Evolutionary conservation across 192 early-diverging fungal genomes (phyloP), one percentile per base, ranked within the genome.

Genomic region (Podochytrium sp.): DNA sequence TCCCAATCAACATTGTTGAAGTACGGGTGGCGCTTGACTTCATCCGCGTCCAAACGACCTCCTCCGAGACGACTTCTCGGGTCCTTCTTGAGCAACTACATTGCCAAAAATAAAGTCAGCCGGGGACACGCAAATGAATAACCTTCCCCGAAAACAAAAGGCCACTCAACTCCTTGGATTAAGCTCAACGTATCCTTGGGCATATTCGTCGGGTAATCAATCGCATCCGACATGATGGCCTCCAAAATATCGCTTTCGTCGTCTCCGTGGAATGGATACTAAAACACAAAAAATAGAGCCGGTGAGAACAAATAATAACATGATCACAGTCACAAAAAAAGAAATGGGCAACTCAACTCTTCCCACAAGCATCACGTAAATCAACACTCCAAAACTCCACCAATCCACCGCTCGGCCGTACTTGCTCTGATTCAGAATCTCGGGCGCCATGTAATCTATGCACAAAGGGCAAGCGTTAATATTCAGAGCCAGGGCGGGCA

Each of bases 391-490:
- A 41, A 94, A 97, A 10, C 93, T 93, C 97, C 97, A 99, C 97
- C 97, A 99, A 80, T 99, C 97, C 2, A 98, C 96, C 1, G 96
- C 95, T 27, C 92, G 88, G 29, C 93, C 94, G 78, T 99, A 99
- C 57, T 90, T 90, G 76, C 93, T 91, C 38, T 74, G 43, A 70
- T 92, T 84, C 41, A 99, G 84, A 57, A 99, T 95, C 78, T 99
- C 97, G 39, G 97, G 97, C 1, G 97, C 96, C 96, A 99, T 99
- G 76, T 96, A 99, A 77, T 99, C n/a, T n/a, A n/a, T n/a, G n/a
- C n/a, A n/a, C n/a, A n/a, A n/a, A n/a, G n/a, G n/a, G n/a, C n/a
- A n/a, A n/a, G n/a, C n/a, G n/a, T n/a, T n/a, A n/a, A n/a, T n/a
- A n/a, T n/a, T n/a, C n/a, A n/a, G n/a, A n/a, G n/a, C n/a, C n/a